Base-by-base conservation (phyloP, 2,329 filamentous ascomycete genomes). In the Boeremia lycopersici region DNA sequence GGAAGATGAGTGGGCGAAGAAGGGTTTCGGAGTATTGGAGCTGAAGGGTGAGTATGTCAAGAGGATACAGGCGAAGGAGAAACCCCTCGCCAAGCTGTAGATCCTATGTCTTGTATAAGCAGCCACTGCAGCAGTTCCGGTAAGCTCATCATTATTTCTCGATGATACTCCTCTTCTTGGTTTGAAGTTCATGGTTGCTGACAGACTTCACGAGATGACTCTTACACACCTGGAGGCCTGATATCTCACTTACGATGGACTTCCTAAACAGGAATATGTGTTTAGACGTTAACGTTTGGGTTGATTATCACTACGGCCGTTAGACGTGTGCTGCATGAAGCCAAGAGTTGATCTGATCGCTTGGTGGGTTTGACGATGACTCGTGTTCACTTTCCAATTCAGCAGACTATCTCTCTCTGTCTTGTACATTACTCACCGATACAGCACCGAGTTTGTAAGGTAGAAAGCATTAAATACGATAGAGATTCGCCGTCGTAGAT, bases 31-130 rank as follows among this genome's bases (percentile, higher is more conserved):
- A 15, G 48, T 51, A 11, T 25, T 52, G 11, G 48, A 44, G 13
- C 19, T 56, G 35, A 57, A 57, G 26, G 50, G 54, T 7, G 46
- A 49, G 35, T 49, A 50, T 26, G 48, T 48, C n/a, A 43, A 15
- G 25, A 43, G 13, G 8, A 42, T 47, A 36, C 34, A 19, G 8
- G 36, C 30, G 17, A 35, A 38, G 19, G 38, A 43, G 28, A 38
- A 23, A 12, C 10, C 35, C 2, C 12, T 43, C 6, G 50, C 41
- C 2, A 54, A 50, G 35, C 36, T 57, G 1, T 48, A 39, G 26
- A 29, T 4, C 10, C 2, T 9, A 9, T 17, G 6, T 15, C 8
- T 46, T 12, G 15, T 6, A 36, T 23, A 10, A 6, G 17, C 19
- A 23, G 19, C 19, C 19, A 23, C 19, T 23, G 19, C 19, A 23